Evolutionary conservation across 345 rosid species (phyloP).

Genomic region (Cardamine occulta): DNA sequence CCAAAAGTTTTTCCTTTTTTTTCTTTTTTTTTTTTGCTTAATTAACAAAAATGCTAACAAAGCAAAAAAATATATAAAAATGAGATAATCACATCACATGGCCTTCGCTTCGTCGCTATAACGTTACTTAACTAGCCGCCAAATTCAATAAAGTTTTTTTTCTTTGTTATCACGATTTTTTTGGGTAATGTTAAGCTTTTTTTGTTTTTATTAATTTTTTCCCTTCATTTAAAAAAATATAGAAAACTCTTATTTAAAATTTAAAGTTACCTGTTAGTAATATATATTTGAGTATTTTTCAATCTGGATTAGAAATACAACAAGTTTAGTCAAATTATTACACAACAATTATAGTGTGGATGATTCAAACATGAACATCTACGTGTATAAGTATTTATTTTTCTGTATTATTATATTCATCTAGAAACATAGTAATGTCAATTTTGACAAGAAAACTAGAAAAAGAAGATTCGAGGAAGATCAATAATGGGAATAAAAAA

Average conservation of each 20-base stretch:
- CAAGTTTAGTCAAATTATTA: not conserved
- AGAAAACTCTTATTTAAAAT: not conserved
- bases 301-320: not conserved
- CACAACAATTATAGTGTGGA: not conserved
- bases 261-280: not conserved
- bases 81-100: constrained; percentile 34
- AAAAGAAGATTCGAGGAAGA: constrained; percentile 8
- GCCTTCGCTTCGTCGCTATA: constrained; percentile 30
- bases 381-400: not conserved
- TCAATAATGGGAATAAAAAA: not conserved
- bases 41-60: not conserved
- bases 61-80: not conserved
- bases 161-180: not conserved
- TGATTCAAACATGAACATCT: not conserved
- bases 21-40: not conserved
- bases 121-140: constrained; percentile 41
- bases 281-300: no score
- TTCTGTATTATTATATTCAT: not conserved
- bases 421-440: constrained; percentile 39
- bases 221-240: no score
- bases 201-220: not conserved
- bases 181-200: not conserved
- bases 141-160: constrained; percentile 10
- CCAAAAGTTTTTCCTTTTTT: not conserved
- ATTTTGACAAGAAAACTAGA: constrained; percentile 32